Percentiles rank a stretch among this genome's conserved stretches.
Evolutionary conservation across 169 alveolate genomes (phyloP).

Genomic region (Perkinsus chesapeaki): DNA sequence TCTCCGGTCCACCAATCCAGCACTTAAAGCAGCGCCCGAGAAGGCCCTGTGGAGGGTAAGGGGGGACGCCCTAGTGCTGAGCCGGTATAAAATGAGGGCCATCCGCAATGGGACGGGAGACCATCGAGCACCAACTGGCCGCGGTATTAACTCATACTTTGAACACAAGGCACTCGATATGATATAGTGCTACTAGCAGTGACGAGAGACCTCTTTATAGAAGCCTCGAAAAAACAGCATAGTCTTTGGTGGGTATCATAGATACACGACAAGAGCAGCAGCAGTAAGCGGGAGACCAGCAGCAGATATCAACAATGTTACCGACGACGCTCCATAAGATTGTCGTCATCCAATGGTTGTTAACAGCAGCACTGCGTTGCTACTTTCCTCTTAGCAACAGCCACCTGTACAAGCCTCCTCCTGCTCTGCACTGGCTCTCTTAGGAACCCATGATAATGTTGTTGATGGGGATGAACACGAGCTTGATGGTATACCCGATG

Average conservation of each 20-base stretch:
- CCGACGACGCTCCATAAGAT: neutral
- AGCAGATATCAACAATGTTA: neutral
- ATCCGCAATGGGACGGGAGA: neutral
- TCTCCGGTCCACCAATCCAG: neutral
- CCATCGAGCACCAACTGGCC: neutral
- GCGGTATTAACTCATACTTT: neutral
- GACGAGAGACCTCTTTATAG: neutral
- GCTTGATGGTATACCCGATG: conserved; percentile 77
- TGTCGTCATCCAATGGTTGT: too few species aligned
- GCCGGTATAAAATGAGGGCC: neutral
- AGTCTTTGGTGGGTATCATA: neutral
- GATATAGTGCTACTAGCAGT: neutral
- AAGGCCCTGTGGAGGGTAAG: neutral
- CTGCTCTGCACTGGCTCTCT: neutral
- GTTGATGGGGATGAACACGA: conserved; percentile 89
- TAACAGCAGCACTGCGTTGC: too few species aligned
- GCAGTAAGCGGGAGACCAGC: neutral
- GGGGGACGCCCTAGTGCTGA: neutral
- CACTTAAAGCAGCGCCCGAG: neutral
- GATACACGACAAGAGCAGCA: neutral
- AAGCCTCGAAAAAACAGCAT: neutral
- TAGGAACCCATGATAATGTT: conserved; percentile 64
- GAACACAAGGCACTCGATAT: neutral
- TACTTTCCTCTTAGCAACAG: too few species aligned
- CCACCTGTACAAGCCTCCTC: too few species aligned